Percentiles rank a stretch among this genome's conserved stretches.
phyloP scores from a whole-genome alignment of 305 asterid species.

The Ilex paraguariensis region DNA sequence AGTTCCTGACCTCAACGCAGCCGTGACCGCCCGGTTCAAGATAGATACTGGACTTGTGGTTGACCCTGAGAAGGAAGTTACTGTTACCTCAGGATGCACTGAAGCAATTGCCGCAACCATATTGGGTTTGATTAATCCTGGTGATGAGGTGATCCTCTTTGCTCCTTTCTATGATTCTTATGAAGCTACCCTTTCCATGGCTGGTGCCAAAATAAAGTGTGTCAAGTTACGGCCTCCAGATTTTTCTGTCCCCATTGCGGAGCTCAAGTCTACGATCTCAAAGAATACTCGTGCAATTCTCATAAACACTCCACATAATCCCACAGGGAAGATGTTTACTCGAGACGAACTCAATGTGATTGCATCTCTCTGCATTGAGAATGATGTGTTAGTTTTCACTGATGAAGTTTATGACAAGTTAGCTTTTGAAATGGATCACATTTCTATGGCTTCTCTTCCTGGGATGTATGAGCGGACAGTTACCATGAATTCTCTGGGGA shows the following conservation, averaged over 20 bases:
- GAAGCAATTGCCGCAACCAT: slow-evolving; percentile 97
- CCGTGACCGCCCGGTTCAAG: slow-evolving; percentile 78
- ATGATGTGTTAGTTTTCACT: slow-evolving; percentile 66
- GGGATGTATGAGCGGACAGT: slow-evolving; percentile 86
- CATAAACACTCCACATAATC: slow-evolving; percentile 89
- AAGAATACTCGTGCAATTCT: slow-evolving; percentile 79
- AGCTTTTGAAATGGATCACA: slow-evolving; percentile 83
- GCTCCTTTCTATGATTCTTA: slow-evolving; percentile 97
- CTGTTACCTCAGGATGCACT: slow-evolving; percentile 77
- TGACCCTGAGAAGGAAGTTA: slow-evolving; percentile 81
- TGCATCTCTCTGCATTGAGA: slow-evolving; percentile 68
- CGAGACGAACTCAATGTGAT: slow-evolving; percentile 57
- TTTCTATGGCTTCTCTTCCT: slow-evolving; percentile 84
- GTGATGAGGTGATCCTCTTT: slow-evolving; percentile 83
- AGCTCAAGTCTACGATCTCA: slow-evolving; percentile 55
- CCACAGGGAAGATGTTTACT: slow-evolving; percentile 93
- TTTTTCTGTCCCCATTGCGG: slow-evolving; percentile 78
- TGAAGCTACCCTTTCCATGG: slow-evolving; percentile 93
- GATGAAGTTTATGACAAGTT: slow-evolving; percentile 93
- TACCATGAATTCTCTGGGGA: slow-evolving; percentile 87
- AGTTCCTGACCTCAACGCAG: slow-evolving; percentile 77
- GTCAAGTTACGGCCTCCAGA: slow-evolving; percentile 72
- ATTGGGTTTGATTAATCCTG: slow-evolving; percentile 84
- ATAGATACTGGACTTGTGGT: slow-evolving; percentile 66
- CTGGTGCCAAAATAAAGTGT: slow-evolving; percentile 71